Conservation (phyloP, 2,329 filamentous ascomycete species). For the Cercospora zeae-maydis region DNA sequence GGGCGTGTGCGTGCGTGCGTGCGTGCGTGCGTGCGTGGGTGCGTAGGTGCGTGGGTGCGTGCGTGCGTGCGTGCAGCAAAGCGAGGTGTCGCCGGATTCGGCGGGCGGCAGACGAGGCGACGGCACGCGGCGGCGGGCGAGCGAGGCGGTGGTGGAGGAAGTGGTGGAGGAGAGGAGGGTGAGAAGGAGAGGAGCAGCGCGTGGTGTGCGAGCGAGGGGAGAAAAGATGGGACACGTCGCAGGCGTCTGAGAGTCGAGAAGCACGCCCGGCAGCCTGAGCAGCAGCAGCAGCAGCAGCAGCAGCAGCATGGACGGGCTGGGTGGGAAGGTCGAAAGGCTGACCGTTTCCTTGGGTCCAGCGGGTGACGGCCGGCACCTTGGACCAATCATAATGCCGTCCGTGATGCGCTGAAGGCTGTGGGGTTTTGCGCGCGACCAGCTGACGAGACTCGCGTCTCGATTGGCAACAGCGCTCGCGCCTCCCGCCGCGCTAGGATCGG, state of each 20-base stretch:
- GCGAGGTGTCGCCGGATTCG: slow-evolving; percentile 12
- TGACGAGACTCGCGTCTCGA: background rate
- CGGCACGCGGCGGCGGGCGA: background rate
- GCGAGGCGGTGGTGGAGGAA: background rate
- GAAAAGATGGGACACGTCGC: background rate
- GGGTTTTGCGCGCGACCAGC: background rate
- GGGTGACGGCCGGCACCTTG: background rate
- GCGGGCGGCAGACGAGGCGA: background rate
- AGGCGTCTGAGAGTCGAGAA: background rate
- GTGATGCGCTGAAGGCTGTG: background rate
- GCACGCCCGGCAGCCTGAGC: too few relatives aligned
- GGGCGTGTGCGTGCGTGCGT: background rate
- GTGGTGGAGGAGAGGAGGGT: background rate
- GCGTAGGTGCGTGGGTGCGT: background rate
- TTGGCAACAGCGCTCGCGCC: background rate
- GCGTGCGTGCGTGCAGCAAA: background rate
- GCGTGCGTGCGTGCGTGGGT: background rate
- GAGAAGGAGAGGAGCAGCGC: background rate
- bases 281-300: too few relatives aligned
- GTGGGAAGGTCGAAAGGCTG: background rate
- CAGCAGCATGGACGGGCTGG: too few relatives aligned
- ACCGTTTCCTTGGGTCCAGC: background rate
- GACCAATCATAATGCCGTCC: background rate
- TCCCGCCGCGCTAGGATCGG: slow-evolving; percentile 6
- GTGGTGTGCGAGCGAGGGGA: background rate